These are phyloP conservation scores for Umbilicaria muhlenbergii DNA, from an alignment of 495 filamentous ascomycete genomes.

Conservation along the genomic window DNA sequence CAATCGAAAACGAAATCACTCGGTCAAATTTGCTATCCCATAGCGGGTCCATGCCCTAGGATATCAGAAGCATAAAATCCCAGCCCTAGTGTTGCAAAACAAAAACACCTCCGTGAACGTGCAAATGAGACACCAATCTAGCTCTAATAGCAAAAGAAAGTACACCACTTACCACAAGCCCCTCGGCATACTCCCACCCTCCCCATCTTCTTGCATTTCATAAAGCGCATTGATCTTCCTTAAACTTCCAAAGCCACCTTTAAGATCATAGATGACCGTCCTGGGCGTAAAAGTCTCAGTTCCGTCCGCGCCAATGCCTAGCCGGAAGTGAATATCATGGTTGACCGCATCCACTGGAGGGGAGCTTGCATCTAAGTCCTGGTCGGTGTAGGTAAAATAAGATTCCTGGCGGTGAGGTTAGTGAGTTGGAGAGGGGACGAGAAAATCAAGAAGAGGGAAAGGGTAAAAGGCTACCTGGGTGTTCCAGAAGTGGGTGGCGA, in stretches of 20 bases:
- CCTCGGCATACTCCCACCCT: conserved; percentile 30
- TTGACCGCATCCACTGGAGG: conserved; percentile 35
- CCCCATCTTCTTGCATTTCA: conserved; percentile 33
- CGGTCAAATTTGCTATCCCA: too few species aligned
- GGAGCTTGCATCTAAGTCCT: conserved; percentile 46
- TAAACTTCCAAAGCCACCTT: conserved; percentile 79
- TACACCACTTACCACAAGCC: conserved; percentile 41
- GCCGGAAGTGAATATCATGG: conserved; percentile 84
- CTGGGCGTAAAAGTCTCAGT: conserved; percentile 85
- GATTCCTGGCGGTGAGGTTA: conserved; percentile 48
- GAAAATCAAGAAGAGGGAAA: neutral
- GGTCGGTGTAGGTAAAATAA: conserved; percentile 79
- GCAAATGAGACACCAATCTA: too few species aligned
- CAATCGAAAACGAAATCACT: too few species aligned
- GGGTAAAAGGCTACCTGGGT: conserved; percentile 42
- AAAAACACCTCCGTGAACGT: too few species aligned
- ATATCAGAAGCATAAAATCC: too few species aligned
- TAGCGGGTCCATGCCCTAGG: too few species aligned
- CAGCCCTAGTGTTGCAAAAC: too few species aligned
- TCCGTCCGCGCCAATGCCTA: conserved; percentile 68
- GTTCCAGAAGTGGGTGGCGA: conserved; percentile 99
- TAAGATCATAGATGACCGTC: conserved; percentile 88
- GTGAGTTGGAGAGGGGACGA: conserved; percentile 9
- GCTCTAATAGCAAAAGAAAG: neutral
- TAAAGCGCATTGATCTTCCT: conserved; percentile 82